Base-by-base conservation (phyloP, 2,329 filamentous ascomycete genomes). In the Mycosphaerella sp. region DNA sequence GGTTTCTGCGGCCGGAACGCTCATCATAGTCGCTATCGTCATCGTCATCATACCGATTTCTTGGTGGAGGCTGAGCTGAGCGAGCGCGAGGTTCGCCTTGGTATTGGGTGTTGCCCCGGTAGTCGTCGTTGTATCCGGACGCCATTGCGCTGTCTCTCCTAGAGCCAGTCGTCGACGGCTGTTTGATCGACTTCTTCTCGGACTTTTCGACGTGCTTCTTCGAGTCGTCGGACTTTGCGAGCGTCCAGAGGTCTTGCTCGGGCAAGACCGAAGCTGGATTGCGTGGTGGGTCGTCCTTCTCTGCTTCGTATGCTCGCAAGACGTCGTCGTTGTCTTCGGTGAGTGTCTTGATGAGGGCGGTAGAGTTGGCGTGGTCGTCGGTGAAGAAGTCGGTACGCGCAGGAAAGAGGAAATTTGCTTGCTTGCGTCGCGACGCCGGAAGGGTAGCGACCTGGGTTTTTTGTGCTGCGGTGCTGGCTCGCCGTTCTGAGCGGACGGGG, bases 1-100 rank as follows among this genome's bases (percentile, higher is more conserved):
- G 53, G 50, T 60, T 53, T 27, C 59, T 41, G 41, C 58, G 43
- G 27, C 61, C 60, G 34, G 50, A 56, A 14, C 62, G 62, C 50
- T 67, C 64, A 34, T 64, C 62, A 41, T 65, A 64, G 52, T 65
- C 64, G 54, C 62, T 64, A 35, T 63, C 62, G 13, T 59, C 60
- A 39, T 61, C 59, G 41, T 63, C 57, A 50, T 66, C 64, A 53
- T 63, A 62, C 35, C 57, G 47, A 35, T 52, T 55, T 16, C 57
- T 48, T 13, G 62, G 59, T 4, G 45, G 45, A 8, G 64, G 62
- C 40, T 65, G 61, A n/a, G 51, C 51, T 42, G 56, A 60, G 51
- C 62, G 59, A 25, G 63, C 49, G 18, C 63, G 62, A 21, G 54
- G 53, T 7, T 56, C 52, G 37, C 44, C 56, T 28, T 53, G 49